Evolutionary conservation across 768 basidiomycete species (phyloP).

Genomic region (Mycena galopus): DNA sequence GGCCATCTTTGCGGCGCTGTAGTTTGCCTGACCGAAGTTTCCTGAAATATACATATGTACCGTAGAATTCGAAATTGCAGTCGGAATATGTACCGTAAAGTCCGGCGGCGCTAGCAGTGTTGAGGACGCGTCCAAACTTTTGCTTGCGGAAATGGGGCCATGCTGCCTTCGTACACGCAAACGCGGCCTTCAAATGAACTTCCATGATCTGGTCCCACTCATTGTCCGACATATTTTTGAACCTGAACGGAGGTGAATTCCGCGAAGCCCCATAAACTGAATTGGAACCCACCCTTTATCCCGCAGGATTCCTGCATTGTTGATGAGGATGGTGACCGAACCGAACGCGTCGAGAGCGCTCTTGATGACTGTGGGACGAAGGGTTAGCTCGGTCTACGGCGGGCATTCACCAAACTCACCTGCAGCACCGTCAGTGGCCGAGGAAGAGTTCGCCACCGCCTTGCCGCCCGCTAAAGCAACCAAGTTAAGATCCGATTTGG

Average conservation of each 20-base stretch:
- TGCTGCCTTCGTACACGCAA: constrained; percentile 91
- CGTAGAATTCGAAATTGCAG: background rate
- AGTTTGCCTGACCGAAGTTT: constrained; percentile 98
- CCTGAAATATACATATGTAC: constrained; percentile 55
- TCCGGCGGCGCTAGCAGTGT: constrained; percentile 95
- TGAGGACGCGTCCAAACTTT: constrained; percentile 94
- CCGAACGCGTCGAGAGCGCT: constrained; percentile 91
- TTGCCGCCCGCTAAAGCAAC: constrained; percentile 80
- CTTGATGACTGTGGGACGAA: constrained; percentile 69
- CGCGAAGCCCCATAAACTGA: background rate
- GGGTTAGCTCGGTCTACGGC: too few relatives aligned
- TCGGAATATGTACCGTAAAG: constrained; percentile 75
- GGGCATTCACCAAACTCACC: too few relatives aligned
- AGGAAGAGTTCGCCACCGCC: constrained; percentile 89
- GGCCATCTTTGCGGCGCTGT: constrained; percentile 98
- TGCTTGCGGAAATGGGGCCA: constrained; percentile 97
- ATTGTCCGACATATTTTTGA: constrained; percentile 97
- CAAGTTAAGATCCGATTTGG: background rate
- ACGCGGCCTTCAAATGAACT: constrained; percentile 96
- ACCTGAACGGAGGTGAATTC: constrained; percentile 57
- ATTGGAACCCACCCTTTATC: constrained; percentile 73
- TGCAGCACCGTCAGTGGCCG: constrained; percentile 86
- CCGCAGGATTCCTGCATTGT: constrained; percentile 94
- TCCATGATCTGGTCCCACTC: constrained; percentile 92
- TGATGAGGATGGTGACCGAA: constrained; percentile 87